Percentiles rank a stretch among this genome's conserved stretches.
These are phyloP conservation scores for Nicotiana knightiana DNA, from an alignment of 257 asterid genomes.

Conservation along the genomic window DNA sequence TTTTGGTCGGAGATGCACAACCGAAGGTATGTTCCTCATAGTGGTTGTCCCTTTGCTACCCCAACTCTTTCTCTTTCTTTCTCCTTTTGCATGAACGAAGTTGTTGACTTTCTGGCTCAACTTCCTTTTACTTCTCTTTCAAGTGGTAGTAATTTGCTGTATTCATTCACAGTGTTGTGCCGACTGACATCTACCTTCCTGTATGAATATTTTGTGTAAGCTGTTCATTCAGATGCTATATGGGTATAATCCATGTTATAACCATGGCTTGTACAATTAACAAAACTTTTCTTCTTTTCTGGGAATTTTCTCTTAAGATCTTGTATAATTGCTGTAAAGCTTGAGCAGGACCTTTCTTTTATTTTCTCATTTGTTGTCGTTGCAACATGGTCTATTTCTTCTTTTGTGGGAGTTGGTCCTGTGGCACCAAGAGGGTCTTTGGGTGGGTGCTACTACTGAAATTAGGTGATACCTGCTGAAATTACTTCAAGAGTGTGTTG, in stretches of 20 bases:
- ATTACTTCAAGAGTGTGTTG: background rate
- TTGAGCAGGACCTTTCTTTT: conserved; percentile 1
- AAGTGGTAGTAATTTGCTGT: background rate
- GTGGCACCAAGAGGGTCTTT: background rate
- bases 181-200: background rate
- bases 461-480: background rate
- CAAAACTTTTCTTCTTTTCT: background rate
- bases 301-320: background rate
- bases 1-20: conserved; percentile 93
- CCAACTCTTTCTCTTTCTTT: background rate
- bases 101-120: background rate
- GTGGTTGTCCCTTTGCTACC: background rate
- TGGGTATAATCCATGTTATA: background rate
- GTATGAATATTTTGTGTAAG: background rate
- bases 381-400: background rate
- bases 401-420: background rate
- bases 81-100: background rate
- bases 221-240: background rate
- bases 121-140: background rate
- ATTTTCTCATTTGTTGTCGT: background rate
- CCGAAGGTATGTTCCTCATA: conserved; percentile 55
- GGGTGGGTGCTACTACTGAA: background rate
- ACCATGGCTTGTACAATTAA: background rate
- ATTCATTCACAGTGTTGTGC: background rate
- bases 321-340: background rate